Evolutionary conservation across 495 filamentous ascomycete genomes (phyloP).

Genomic region (Jackrogersella minutella): DNA sequence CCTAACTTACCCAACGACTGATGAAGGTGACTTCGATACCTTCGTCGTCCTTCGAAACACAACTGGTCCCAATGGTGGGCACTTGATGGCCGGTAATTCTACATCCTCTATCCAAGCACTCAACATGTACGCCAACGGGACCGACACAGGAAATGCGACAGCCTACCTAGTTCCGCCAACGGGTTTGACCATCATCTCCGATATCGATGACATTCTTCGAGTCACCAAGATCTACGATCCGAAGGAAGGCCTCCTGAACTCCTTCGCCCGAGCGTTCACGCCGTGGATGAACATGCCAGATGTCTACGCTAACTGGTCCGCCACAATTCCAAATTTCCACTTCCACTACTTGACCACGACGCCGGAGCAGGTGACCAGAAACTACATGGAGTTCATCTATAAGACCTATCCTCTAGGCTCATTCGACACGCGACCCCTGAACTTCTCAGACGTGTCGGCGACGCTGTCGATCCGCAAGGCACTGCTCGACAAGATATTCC

Average conservation of each 20-base stretch:
- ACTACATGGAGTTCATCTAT: slow-evolving; percentile 85
- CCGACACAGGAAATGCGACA: slow-evolving; percentile 73
- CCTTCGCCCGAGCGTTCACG: slow-evolving; percentile 73
- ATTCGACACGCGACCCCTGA: slow-evolving; percentile 80
- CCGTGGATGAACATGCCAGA: slow-evolving; percentile 83
- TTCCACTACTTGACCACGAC: slow-evolving; percentile 89
- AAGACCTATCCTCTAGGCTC: slow-evolving; percentile 72
- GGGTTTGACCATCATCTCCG: slow-evolving; percentile 74
- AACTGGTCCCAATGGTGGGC: slow-evolving; percentile 53
- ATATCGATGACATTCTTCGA: slow-evolving; percentile 83
- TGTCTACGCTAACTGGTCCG: slow-evolving; percentile 73
- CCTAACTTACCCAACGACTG: slow-evolving; percentile 65
- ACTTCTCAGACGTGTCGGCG: slow-evolving; percentile 76
- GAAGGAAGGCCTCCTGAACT: slow-evolving; percentile 75
- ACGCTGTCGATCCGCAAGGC: slow-evolving; percentile 74
- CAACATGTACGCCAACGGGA: slow-evolving; percentile 70
- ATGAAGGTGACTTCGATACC: slow-evolving; percentile 73
- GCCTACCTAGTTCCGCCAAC: slow-evolving; percentile 74
- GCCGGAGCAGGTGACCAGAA: slow-evolving; percentile 77
- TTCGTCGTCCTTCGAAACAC: slow-evolving; percentile 67
- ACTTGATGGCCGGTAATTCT: slow-evolving; percentile 64
- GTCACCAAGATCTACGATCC: slow-evolving; percentile 85
- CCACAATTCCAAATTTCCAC: slow-evolving; percentile 67
- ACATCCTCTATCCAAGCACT: slow-evolving; percentile 69
- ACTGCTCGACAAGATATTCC: slow-evolving; percentile 73